These are phyloP conservation scores for Suillus subluteus DNA, from an alignment of 768 basidiomycete species.

Conservation along the genomic window DNA sequence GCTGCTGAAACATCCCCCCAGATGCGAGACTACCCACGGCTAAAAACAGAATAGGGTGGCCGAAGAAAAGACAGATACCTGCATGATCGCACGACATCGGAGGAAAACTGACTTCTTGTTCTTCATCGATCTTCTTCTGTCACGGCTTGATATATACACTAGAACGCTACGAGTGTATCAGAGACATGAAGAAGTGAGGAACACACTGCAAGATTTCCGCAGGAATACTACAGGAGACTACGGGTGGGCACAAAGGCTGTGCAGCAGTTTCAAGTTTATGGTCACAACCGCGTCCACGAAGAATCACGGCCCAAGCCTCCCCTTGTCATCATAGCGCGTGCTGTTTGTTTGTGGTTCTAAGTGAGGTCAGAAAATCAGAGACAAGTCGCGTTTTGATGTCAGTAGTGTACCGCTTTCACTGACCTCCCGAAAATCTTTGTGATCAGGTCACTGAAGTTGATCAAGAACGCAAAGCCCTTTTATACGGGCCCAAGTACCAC, in stretches of 20 bases:
- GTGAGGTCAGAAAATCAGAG: background rate
- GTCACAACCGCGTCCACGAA: too few species aligned
- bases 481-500: background rate
- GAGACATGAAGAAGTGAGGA: background rate
- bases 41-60: background rate
- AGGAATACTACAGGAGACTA: background rate
- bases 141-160: background rate
- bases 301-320: too few species aligned
- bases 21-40: background rate
- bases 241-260: background rate
- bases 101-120: background rate
- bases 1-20: background rate
- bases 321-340: too few species aligned
- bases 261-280: background rate
- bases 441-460: background rate
- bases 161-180: background rate
- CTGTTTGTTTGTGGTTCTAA: background rate
- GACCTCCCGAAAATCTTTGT: background rate
- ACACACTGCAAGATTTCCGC: background rate
- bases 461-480: background rate
- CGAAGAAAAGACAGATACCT: background rate
- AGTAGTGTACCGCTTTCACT: background rate
- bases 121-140: background rate
- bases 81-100: background rate
- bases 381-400: background rate